Evolutionary conservation across 2,329 filamentous ascomycete species (phyloP), one percentile per base, ranked within the genome.

Genomic region (Paracoccidioides lutzii): DNA sequence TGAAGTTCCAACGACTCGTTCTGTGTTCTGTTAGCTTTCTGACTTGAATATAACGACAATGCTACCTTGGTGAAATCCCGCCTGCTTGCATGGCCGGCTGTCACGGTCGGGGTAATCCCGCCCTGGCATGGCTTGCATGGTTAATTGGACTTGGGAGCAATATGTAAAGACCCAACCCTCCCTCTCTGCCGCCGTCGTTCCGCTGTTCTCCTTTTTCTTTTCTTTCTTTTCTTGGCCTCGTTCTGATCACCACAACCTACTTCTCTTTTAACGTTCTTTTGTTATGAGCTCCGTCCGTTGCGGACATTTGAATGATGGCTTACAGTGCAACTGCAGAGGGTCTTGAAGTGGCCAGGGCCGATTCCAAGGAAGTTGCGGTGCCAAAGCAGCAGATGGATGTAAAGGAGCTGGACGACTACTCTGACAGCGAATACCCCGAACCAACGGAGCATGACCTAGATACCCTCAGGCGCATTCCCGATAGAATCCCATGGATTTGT

Each of bases 401-500:
- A 30, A 44, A 8, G n/a, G 22, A 41, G 14, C 6, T 48, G 8
- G 44, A 40, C n/a, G 28, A 40, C 12, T 49, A 4, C 8, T 14
- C 10, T 6, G 44, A 49, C 33, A 40, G 43, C 53, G 22, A 54
- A 6, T 30, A 35, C 22, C 37, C 53, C 9, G 44, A 35, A 9
- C 68, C 70, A 6, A 69, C 62, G 4, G 61, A 63, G 0, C 68
- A 69, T 22, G 70, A 72, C 30, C 33, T 71, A 40, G 48, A 51
- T 6, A 64, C 58, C 4, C 62, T 72, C 22, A 66, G 67, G n/a
- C 66, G 69, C n/a, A 62, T 71, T 4, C 58, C 67, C 0, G 67
- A 48, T 28, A 44, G n/a, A 35, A 80, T 89, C 58, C 81, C 82
- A 49, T 82, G 78, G 77, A 72, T 76, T 53, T 79, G 83, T 56